Percentiles rank a stretch among this genome's conserved stretches.
Conservation (phyloP, 2,329 filamentous ascomycete species). For the Ophiostoma piceae region DNA sequence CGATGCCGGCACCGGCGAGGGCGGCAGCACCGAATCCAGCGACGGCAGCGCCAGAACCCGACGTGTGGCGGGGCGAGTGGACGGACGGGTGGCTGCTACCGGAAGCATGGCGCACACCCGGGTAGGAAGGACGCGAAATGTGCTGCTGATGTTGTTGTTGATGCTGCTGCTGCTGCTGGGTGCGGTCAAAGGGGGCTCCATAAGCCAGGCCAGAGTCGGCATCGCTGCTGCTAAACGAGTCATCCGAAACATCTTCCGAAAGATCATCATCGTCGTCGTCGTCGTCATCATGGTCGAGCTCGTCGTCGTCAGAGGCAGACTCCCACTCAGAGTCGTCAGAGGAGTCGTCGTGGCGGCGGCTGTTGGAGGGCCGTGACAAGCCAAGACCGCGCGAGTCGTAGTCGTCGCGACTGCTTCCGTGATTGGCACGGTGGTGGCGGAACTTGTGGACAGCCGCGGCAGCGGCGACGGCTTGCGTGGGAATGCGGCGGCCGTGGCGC, state of each 20-base stretch:
- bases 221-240: slow-evolving; percentile 39
- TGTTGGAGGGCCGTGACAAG: slow-evolving; percentile 37
- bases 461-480: slow-evolving; percentile 36
- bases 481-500: slow-evolving; percentile 41
- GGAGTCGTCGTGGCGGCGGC: slow-evolving; percentile 30
- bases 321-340: slow-evolving; percentile 53
- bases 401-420: slow-evolving; percentile 15
- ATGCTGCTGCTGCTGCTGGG: slow-evolving; percentile 20
- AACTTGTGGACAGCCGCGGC: slow-evolving; percentile 40
- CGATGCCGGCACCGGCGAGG: neutral
- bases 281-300: slow-evolving; percentile 24
- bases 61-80: neutral
- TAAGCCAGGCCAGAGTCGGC: slow-evolving; percentile 42
- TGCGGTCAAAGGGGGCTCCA: slow-evolving; percentile 33
- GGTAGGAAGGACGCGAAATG: slow-evolving; percentile 23
- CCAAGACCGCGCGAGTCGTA: slow-evolving; percentile 19
- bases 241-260: slow-evolving; percentile 19
- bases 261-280: slow-evolving; percentile 32
- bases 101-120: neutral
- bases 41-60: neutral
- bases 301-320: slow-evolving; percentile 48
- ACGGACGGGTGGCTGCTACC: neutral
- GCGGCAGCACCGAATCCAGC: slow-evolving; percentile 5
- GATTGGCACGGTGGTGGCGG: slow-evolving; percentile 29
- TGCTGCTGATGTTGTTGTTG: slow-evolving; percentile 9